These are phyloP conservation scores for Elsinoe arachidis DNA, from an alignment of 2,329 filamentous ascomycete genomes.

Conservation along the genomic window DNA sequence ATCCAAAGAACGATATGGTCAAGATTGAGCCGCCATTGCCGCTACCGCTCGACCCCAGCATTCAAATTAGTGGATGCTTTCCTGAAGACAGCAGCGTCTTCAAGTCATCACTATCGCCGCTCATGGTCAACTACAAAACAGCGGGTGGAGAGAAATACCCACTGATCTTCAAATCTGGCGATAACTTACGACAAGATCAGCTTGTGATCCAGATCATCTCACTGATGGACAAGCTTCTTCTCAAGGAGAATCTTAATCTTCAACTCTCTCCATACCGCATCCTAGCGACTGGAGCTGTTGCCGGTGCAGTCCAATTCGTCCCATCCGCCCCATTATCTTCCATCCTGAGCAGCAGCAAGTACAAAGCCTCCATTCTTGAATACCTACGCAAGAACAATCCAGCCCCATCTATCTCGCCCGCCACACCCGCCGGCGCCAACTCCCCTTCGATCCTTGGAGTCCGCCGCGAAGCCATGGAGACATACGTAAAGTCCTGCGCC, in stretches of 20 bases:
- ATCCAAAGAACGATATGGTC: conserved; percentile 82
- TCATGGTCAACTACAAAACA: conserved; percentile 86
- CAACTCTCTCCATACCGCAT: conserved; percentile 96
- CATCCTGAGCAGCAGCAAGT: conserved; percentile 61
- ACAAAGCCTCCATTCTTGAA: conserved; percentile 66
- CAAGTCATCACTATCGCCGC: conserved; percentile 86
- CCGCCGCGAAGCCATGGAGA: conserved; percentile 86
- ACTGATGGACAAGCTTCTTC: conserved; percentile 89
- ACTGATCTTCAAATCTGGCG: conserved; percentile 94
- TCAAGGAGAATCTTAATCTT: conserved; percentile 91
- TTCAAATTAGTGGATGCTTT: conserved; percentile 69
- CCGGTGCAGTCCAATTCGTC: conserved; percentile 89
- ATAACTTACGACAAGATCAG: conserved; percentile 93
- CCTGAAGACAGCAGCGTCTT: conserved; percentile 85
- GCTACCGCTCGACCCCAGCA: conserved; percentile 75
- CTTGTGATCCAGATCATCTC: conserved; percentile 96
- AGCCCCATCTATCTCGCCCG: conserved; percentile 67
- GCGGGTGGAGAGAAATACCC: conserved; percentile 69
- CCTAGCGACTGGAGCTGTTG: conserved; percentile 79
- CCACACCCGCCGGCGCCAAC: conserved; percentile 62
- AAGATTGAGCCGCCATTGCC: conserved; percentile 78
- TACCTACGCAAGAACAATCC: conserved; percentile 88
- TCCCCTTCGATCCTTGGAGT: conserved; percentile 66
- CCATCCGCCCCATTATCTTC: conserved; percentile 75
- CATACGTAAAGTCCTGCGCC: conserved; percentile 89